phyloP scores from a whole-genome alignment of 2,329 filamentous ascomycete genomes.

The Rutstroemia sp. region DNA sequence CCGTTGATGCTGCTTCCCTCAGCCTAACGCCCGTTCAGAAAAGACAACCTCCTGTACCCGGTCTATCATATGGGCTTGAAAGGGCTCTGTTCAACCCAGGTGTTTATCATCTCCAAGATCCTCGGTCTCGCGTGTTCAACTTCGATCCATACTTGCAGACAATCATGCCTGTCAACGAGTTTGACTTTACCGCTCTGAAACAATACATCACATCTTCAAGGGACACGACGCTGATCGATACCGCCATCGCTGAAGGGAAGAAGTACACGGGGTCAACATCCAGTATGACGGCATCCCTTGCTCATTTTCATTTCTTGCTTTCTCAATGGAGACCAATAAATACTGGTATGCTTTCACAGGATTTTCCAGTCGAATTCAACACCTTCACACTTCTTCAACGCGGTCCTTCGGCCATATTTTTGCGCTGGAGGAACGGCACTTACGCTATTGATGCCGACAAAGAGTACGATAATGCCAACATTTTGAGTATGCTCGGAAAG shows the following conservation, averaged over 20 bases:
- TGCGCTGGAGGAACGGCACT: conserved; percentile 72
- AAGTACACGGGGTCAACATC: conserved; percentile 94
- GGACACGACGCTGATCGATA: conserved; percentile 61
- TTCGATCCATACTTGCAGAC: conserved; percentile 91
- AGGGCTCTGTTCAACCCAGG: conserved; percentile 88
- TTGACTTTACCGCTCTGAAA: conserved; percentile 82
- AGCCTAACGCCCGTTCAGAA: conserved; percentile 23
- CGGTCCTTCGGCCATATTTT: conserved; percentile 71
- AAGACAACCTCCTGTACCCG: conserved; percentile 25
- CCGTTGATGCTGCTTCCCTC: conserved; percentile 21
- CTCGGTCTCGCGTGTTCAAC: conserved; percentile 82
- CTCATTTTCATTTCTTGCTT: conserved; percentile 88
- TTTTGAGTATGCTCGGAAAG: conserved; percentile 87
- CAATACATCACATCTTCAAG: conserved; percentile 88
- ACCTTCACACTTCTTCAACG: conserved; percentile 67
- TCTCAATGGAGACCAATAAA: conserved; percentile 76
- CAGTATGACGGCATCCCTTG: conserved; percentile 82
- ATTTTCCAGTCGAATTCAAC: conserved; percentile 52
- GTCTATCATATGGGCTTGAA: conserved; percentile 29
- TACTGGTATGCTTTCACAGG: conserved; percentile 55
- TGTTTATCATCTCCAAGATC: conserved; percentile 86
- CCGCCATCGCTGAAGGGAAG: conserved; percentile 59
- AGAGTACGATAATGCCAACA: conserved; percentile 74
- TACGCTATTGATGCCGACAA: conserved; percentile 98
- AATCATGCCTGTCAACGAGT: conserved; percentile 90